These are phyloP conservation scores for Leptographium wingfieldii DNA, from an alignment of 2,329 filamentous ascomycete genomes.

Conservation along the genomic window DNA sequence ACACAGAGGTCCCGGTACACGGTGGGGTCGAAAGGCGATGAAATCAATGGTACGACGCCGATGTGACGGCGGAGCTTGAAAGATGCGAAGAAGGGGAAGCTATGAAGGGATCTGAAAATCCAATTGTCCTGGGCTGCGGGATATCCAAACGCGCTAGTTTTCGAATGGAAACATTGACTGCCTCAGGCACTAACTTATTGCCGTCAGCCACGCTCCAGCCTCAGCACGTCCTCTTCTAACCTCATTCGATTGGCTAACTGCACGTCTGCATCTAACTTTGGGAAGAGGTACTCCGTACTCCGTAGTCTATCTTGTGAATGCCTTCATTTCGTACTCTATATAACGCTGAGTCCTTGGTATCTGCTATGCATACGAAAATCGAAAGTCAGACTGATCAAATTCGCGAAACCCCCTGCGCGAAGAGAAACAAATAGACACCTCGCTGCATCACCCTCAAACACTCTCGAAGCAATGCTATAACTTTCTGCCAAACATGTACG, in stretches of 20 bases:
- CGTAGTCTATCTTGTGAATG: no score
- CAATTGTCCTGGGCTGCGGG: slow-evolving; percentile 10
- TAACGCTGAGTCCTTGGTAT: no score
- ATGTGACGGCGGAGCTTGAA: slow-evolving; percentile 5
- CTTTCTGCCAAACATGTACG: slow-evolving; percentile 50
- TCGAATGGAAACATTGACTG: background rate
- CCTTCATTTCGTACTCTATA: no score
- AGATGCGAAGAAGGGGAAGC: background rate
- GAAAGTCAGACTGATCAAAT: no score
- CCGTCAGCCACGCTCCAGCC: background rate
- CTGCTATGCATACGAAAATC: no score
- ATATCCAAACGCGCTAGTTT: slow-evolving; percentile 9
- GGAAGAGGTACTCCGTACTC: no score
- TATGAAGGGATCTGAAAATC: background rate
- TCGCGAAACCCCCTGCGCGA: background rate
- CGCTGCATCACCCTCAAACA: background rate
- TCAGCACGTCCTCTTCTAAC: background rate
- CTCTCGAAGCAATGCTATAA: slow-evolving; percentile 24
- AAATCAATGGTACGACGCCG: slow-evolving; percentile 7
- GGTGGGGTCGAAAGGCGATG: background rate
- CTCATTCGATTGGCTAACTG: background rate
- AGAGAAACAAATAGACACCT: background rate
- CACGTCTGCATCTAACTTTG: no score
- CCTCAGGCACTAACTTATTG: slow-evolving; percentile 10
- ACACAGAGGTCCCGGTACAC: background rate